Evolutionary conservation across 768 basidiomycete species (phyloP).

Genomic region (Suillus subluteus): DNA sequence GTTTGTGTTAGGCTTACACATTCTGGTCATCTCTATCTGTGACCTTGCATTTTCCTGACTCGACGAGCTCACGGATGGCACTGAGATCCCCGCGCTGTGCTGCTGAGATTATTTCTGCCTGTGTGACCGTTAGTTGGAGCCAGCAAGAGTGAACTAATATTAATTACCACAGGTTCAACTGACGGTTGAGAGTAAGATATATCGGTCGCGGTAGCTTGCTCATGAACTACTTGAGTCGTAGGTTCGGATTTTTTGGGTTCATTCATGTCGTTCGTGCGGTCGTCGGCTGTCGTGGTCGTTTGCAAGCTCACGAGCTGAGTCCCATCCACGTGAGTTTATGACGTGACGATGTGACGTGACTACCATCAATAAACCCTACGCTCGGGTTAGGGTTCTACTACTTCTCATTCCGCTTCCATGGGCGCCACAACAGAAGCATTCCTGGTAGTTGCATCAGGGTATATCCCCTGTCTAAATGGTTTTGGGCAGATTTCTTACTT

Average conservation of each 20-base stretch:
- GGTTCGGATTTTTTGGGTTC: constrained; percentile 33
- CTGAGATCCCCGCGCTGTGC: constrained; percentile 86
- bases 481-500: constrained; percentile 2
- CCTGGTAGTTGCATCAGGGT: constrained; percentile 25
- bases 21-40: constrained; percentile 88
- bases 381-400: constrained; percentile 34
- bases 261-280: constrained; percentile 32
- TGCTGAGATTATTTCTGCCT: constrained; percentile 78
- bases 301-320: constrained; percentile 16
- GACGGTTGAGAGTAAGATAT: constrained; percentile 26
- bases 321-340: constrained; percentile 12
- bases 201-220: constrained; percentile 33
- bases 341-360: constrained; percentile 18
- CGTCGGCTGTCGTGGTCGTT: constrained; percentile 18
- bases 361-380: constrained; percentile 27
- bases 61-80: constrained; percentile 65
- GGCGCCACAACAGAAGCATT: constrained; percentile 19
- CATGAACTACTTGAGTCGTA: constrained; percentile 30
- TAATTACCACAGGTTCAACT: constrained; percentile 26
- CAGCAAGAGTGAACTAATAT: neutral
- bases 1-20: constrained; percentile 44
- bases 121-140: constrained; percentile 15
- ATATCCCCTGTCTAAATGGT: neutral
- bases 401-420: constrained; percentile 13
- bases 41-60: constrained; percentile 69